Evolutionary conservation across 2,329 filamentous ascomycete species (phyloP), one percentile per base, ranked within the genome.

Genomic region (Talaromyces atroroseus): DNA sequence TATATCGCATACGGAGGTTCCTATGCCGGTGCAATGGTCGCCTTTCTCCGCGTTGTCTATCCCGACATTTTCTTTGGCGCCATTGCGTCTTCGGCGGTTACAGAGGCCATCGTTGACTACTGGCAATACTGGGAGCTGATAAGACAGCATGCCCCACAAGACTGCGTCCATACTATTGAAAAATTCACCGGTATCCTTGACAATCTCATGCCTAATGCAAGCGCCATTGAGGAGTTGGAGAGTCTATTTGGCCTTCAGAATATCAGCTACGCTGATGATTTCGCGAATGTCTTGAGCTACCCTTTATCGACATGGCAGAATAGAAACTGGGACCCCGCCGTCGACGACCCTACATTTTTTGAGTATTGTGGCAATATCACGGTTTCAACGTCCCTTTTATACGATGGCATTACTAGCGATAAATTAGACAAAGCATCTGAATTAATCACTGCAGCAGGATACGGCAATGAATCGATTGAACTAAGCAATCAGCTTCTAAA

Each of bases 1-100:
- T 94, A 86, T 74, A 86, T 95, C 58, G 83, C 84, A 0, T 95
- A 95, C 59, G 90, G 90, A 1, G 90, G 90, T 1, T 91, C 87
- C 0, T 95, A 95, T 65, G 88, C 90, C 0, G 90, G 90, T 2
- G 86, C 85, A 0, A 88, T 92, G 62, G 88, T 85, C 10, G 89
- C 90, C 0, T 87, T 95, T 63, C 71, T 90, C 38, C 84, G 90
- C 32, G 85, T 87, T 57, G 68, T 86, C 16, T 95, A 95, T 68
- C 90, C 90, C 0, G 84, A 92, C 32, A 74, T 87, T 7, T 94
- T 88, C 72, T 92, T 82, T 80, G 90, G 83, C 7, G 82, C 86
- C 4, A 92, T 95, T 50, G 86, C 88, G 0, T 91, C 88, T 0
- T 92, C 88, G 0, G 90, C 88, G 0, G 89, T 94, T 0, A 89